A percentile compares a stretch with the other conserved stretches of the same genome.
Conservation (phyloP, 2,329 filamentous ascomycete genomes). For the Xylariales sp. region DNA sequence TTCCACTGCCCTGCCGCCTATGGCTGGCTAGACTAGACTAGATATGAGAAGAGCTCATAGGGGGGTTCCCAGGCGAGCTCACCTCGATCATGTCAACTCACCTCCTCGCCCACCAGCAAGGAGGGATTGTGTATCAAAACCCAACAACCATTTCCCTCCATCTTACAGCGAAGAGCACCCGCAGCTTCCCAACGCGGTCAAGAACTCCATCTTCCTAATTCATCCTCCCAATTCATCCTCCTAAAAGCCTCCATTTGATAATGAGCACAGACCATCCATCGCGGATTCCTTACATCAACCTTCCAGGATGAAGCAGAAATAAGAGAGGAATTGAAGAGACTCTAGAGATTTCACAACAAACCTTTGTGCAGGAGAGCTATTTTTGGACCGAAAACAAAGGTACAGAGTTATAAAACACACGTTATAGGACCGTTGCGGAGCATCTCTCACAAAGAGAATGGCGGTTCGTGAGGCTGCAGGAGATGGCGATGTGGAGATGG, state of each 20-base stretch:
- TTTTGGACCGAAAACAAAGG: neutral
- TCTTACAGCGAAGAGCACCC: neutral
- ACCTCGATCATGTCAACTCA: constrained; percentile 14
- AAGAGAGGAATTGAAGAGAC: constrained; percentile 21
- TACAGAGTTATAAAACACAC: neutral
- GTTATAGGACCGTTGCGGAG: neutral
- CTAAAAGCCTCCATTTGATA: constrained; percentile 17
- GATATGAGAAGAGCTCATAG: neutral
- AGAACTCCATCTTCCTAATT: neutral
- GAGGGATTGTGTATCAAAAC: neutral
- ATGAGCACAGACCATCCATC: constrained; percentile 33
- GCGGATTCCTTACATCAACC: constrained; percentile 19
- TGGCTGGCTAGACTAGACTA: too few relatives aligned
- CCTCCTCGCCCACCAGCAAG: constrained; percentile 1
- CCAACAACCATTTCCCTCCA: neutral
- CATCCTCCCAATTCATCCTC: too few relatives aligned
- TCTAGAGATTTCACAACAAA: neutral
- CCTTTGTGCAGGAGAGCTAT: neutral
- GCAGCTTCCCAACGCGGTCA: neutral
- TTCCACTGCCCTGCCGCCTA: too few relatives aligned
- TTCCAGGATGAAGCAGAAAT: constrained; percentile 35
- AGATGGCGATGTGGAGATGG: constrained; percentile 48
- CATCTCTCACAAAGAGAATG: constrained; percentile 30
- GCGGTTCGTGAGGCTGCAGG: constrained; percentile 36
- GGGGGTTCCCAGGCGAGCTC: neutral